These are phyloP conservation scores for Aspergillus sp. DNA, from an alignment of 2,329 filamentous ascomycete species.

Conservation along the genomic window DNA sequence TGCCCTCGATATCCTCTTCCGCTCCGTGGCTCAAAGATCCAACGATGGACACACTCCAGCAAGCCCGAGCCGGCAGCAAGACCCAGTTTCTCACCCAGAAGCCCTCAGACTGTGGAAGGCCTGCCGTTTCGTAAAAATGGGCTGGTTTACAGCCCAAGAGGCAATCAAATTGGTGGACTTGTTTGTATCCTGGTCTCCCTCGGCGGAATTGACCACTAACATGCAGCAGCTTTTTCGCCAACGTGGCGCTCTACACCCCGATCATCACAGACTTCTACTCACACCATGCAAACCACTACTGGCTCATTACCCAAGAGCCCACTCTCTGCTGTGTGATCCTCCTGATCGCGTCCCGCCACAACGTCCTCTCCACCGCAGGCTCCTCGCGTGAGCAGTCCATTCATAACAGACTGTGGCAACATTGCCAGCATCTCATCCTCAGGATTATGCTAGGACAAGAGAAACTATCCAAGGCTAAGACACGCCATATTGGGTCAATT, in stretches of 20 bases:
- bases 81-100: constrained; percentile 11
- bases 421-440: constrained; percentile 52
- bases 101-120: constrained; percentile 47
- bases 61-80: no score
- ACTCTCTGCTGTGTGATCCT: constrained; percentile 53
- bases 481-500: constrained; percentile 49
- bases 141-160: constrained; percentile 54
- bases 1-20: constrained; percentile 50
- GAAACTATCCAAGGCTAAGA: constrained; percentile 49
- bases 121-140: constrained; percentile 53
- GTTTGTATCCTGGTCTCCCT: constrained; percentile 20
- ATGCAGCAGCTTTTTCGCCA: constrained; percentile 42
- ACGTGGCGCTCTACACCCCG: constrained; percentile 49
- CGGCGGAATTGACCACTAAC: not conserved
- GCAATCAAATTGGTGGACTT: constrained; percentile 51
- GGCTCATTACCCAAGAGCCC: constrained; percentile 50
- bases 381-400: constrained; percentile 49
- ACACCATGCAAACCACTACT: constrained; percentile 46
- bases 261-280: constrained; percentile 50
- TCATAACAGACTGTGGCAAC: constrained; percentile 52
- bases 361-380: constrained; percentile 37
- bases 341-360: constrained; percentile 53
- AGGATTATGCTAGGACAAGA: constrained; percentile 54
- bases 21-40: constrained; percentile 38
- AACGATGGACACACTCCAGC: not conserved